These are phyloP conservation scores for Pythium dissimile DNA, from an alignment of 352 stramenopile species.

Conservation along the genomic window DNA sequence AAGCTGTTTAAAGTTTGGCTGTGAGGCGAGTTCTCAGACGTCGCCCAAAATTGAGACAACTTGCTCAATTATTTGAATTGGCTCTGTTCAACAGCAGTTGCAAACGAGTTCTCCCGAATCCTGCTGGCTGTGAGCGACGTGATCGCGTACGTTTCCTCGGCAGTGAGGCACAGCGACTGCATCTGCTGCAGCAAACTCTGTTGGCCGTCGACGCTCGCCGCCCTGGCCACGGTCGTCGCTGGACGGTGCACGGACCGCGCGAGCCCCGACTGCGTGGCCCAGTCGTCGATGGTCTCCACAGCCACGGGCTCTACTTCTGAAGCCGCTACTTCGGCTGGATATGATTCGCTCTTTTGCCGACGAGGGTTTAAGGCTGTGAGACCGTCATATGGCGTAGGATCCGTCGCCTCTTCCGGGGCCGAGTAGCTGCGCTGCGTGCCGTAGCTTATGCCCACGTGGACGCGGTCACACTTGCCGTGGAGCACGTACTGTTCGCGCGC, in stretches of 20 bases:
- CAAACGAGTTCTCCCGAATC: background rate
- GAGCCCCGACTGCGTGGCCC: background rate
- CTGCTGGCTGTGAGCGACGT: background rate
- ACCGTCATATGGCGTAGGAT: no score
- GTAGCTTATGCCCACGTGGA: background rate
- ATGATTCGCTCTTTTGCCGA: no score
- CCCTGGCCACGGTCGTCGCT: background rate
- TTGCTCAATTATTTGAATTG: no score
- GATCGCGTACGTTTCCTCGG: constrained; percentile 6
- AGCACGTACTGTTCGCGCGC: constrained; percentile 10
- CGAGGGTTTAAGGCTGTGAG: no score
- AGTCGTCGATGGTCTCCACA: background rate
- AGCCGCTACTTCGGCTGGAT: no score
- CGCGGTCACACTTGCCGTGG: background rate
- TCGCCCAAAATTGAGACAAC: no score
- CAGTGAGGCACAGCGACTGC: constrained; percentile 2
- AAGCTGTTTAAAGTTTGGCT: no score
- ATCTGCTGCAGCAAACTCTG: background rate
- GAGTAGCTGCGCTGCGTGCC: background rate
- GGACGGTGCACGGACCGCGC: no score
- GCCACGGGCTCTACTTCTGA: no score
- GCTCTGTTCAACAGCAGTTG: no score
- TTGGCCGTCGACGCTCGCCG: background rate
- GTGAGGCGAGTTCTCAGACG: no score
- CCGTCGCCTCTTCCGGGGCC: no score